Conservation (phyloP, 2,329 filamentous ascomycete genomes). For the Arachnomyces sp. region DNA sequence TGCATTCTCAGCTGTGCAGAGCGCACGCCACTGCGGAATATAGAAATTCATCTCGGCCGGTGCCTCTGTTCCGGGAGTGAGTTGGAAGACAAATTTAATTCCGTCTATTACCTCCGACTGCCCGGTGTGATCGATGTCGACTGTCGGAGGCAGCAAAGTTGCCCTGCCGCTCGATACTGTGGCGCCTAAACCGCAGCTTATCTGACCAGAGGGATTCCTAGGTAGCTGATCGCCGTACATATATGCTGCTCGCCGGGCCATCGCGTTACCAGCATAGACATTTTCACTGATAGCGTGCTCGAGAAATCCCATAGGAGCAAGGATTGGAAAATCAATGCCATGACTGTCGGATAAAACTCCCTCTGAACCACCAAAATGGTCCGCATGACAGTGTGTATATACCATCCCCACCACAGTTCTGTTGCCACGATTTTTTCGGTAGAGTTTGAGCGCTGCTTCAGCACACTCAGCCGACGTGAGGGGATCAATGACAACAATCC, state of each 20-base stretch:
- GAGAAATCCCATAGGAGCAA: constrained; percentile 34
- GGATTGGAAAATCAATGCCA: constrained; percentile 17
- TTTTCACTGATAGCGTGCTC: constrained; percentile 34
- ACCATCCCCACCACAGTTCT: constrained; percentile 28
- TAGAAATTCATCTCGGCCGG: constrained; percentile 38
- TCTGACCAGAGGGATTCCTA: constrained; percentile 24
- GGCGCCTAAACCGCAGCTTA: constrained; percentile 33
- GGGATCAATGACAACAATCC: constrained; percentile 35
- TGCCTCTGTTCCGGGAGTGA: constrained; percentile 37
- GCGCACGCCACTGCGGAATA: constrained; percentile 30
- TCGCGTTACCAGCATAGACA: constrained; percentile 32
- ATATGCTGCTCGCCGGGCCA: constrained; percentile 30
- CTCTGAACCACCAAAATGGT: constrained; percentile 35
- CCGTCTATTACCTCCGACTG: constrained; percentile 27
- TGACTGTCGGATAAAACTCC: constrained; percentile 7
- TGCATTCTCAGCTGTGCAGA: constrained; percentile 34
- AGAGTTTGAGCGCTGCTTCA: constrained; percentile 27
- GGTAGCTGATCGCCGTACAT: constrained; percentile 35
- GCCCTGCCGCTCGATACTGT: constrained; percentile 21
- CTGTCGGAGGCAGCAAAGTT: constrained; percentile 29
- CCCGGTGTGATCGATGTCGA: constrained; percentile 25
- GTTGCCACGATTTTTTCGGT: constrained; percentile 22
- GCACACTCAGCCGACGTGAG: constrained; percentile 32
- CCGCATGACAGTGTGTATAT: constrained; percentile 37
- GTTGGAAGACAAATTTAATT: constrained; percentile 33